A percentile compares a stretch with the other conserved stretches of the same genome.
Evolutionary conservation across 495 filamentous ascomycete species (phyloP).

Genomic region (Daldinia loculata): DNA sequence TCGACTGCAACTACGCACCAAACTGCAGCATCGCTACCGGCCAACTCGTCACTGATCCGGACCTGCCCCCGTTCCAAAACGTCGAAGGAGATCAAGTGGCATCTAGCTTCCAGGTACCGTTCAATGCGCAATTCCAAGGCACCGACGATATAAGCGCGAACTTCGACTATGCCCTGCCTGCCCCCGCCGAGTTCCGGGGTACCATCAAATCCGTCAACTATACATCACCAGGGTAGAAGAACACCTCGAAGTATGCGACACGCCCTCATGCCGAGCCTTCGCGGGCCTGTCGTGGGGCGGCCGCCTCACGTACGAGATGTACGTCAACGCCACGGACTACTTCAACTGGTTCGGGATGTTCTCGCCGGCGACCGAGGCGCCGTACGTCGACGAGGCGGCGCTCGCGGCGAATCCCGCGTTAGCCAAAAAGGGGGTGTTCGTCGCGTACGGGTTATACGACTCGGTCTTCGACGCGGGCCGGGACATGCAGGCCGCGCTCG

Average conservation of each 20-base stretch:
- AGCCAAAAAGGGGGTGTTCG: conserved; percentile 41
- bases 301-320: conserved; percentile 49
- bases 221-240: conserved; percentile 46
- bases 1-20: conserved; percentile 46
- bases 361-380: conserved; percentile 40
- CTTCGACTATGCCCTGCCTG: conserved; percentile 47
- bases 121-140: conserved; percentile 41
- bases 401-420: conserved; percentile 39
- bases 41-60: conserved; percentile 47
- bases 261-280: conserved; percentile 45
- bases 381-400: conserved; percentile 34
- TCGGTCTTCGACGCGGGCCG: conserved; percentile 36
- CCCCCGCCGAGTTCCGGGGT: conserved; percentile 34
- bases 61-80: conserved; percentile 45
- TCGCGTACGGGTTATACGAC: conserved; percentile 47
- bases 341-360: conserved; percentile 49
- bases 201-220: conserved; percentile 46
- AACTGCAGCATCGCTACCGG: conserved; percentile 48
- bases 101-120: conserved; percentile 51
- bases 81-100: conserved; percentile 45
- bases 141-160: conserved; percentile 45
- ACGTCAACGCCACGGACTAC: conserved; percentile 45
- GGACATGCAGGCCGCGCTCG: conserved; percentile 43
- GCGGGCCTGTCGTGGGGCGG: conserved; percentile 47
- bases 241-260: conserved; percentile 36